Base-by-base conservation (phyloP, 2,329 filamentous ascomycete species). In the Chrysosporium queenslandicum region DNA sequence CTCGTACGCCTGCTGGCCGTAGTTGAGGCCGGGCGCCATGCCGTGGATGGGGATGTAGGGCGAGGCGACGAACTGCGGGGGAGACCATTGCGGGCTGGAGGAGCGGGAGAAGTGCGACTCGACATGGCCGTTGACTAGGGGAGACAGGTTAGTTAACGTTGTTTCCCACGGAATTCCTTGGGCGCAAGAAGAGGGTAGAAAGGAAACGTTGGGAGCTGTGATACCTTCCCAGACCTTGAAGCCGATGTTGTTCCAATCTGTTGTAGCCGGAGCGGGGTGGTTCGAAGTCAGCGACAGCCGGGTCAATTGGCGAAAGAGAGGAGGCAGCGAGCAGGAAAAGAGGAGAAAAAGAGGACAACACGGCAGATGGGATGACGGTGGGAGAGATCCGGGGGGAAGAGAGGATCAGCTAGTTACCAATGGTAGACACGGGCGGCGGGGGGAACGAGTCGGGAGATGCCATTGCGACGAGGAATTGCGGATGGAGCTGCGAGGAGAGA, bases 1-100 rank as follows among this genome's bases (percentile, higher is more conserved):
- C 69, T 98, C 92, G 75, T 94, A 98, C 63, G 88, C 91, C 74
- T 97, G 92, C 67, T 95, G 89, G 54, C 91, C 89, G 69, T 98
- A 98, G 77, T 98, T 98, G 59, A 97, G 80, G 40, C 82, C 91
- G 0, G 92, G 90, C 0, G 90, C 84, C 87, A 98, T 92, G 69
- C 91, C 92, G 71, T 97, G 91, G 65, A 97, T 82, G 59, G 83
- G 83, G 61, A 97, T 80, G 74, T 79, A 90, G 5, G 91, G 91
- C 62, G 91, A 87, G 55, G 80, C 71, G 56, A 96, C 82, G 71
- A 94, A 94, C 58, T 78, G 74, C 23, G 87, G 88, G 12, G 82
- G 69, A 0, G 83, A 80, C 90, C 90, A 96, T 76, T 83, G 68
- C n/a, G 59, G 59, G 46, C 82, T 82, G 1, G 83, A 87, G 58